Evolutionary conservation across 331 rosid genomes (phyloP).

Genomic region (Rhamnella rubrinervis): DNA sequence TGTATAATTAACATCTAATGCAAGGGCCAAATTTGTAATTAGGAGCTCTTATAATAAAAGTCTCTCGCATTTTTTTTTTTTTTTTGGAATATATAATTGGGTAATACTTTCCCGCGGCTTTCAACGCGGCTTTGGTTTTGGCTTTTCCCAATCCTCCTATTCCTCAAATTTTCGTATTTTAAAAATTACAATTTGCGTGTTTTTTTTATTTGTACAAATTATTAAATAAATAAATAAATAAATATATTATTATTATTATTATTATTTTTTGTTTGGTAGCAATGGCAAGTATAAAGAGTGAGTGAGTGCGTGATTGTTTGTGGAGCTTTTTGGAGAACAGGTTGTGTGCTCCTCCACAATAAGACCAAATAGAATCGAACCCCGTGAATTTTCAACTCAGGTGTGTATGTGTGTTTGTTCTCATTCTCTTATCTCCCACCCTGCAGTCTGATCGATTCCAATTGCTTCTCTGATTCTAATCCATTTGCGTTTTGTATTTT

Average conservation of each 20-base stretch:
- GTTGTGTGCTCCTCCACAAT: neutral
- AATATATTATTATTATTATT: no score
- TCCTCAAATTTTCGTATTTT: neutral
- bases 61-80: no score
- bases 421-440: neutral
- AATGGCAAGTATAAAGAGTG: neutral
- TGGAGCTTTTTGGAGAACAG: neutral
- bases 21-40: neutral
- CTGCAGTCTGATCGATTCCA: neutral
- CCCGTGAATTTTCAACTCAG: neutral
- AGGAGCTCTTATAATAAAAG: no score
- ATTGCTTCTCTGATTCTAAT: neutral
- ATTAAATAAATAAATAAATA: no score
- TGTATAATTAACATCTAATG: neutral
- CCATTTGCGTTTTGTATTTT: neutral
- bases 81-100: neutral
- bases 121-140: constrained; percentile 56
- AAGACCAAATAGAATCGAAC: neutral
- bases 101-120: constrained; percentile 63
- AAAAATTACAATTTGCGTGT: neutral
- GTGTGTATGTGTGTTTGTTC: neutral
- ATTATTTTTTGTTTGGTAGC: neutral
- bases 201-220: neutral
- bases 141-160: constrained; percentile 4
- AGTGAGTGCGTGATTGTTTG: neutral